These are phyloP conservation scores for Lactarius hatsudake DNA, from an alignment of 768 basidiomycete genomes.

Conservation along the genomic window DNA sequence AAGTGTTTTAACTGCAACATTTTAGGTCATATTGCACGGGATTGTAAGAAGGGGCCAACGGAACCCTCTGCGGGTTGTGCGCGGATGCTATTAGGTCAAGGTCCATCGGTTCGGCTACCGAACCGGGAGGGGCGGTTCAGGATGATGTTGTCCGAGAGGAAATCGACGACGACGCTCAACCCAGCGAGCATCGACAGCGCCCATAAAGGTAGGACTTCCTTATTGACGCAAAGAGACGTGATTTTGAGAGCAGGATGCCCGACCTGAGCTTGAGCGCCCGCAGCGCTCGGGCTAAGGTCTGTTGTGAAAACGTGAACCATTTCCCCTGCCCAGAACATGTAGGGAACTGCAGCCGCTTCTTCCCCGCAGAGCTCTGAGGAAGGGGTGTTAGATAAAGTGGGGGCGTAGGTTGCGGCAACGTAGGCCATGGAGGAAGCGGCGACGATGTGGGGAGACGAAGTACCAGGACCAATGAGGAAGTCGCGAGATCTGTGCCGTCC, in stretches of 20 bases:
- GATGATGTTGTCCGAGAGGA: slow-evolving; percentile 39
- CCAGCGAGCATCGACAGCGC: slow-evolving; percentile 34
- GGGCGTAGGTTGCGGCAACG: slow-evolving; percentile 1
- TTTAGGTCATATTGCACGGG: too few species aligned
- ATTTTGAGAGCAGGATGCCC: slow-evolving; percentile 25
- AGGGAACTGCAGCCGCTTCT: not conserved
- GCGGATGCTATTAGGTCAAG: too few species aligned
- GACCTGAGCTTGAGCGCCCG: not conserved
- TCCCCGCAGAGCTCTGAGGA: not conserved
- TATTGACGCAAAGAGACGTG: slow-evolving; percentile 31
- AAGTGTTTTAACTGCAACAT: too few species aligned
- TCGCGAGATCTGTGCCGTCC: slow-evolving; percentile 8
- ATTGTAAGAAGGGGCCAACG: too few species aligned
- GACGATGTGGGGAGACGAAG: not conserved
- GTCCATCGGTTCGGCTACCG: too few species aligned
- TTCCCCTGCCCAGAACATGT: not conserved
- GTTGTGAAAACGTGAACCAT: not conserved
- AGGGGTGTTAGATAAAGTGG: not conserved
- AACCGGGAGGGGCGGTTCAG: slow-evolving; percentile 27
- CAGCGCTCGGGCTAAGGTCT: not conserved
- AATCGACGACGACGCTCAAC: slow-evolving; percentile 47
- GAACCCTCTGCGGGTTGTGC: too few species aligned
- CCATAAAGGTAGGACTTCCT: slow-evolving; percentile 28
- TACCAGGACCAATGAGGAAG: slow-evolving; percentile 18
- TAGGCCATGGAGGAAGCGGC: slow-evolving; percentile 8